phyloP scores from a whole-genome alignment of 345 rosid genomes.

The Populus deltoides region DNA sequence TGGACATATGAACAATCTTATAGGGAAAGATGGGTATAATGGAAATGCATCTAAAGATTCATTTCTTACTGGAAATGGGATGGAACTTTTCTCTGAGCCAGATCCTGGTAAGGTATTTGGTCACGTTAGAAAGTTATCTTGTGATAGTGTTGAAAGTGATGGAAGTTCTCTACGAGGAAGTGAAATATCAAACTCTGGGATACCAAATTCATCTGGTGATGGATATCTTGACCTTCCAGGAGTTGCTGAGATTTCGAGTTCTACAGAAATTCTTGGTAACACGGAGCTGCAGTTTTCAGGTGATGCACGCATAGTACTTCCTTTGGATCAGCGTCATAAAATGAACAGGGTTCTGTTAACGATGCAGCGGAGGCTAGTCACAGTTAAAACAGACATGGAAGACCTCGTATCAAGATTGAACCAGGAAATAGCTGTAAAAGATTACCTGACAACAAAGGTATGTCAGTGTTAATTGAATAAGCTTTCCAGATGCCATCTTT shows the following conservation, averaged over 20 bases:
- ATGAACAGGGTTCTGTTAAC: slow-evolving; percentile 69
- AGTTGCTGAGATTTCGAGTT: slow-evolving; percentile 45
- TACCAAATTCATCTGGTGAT: slow-evolving; percentile 56
- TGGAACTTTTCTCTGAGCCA: slow-evolving; percentile 59
- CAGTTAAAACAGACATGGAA: slow-evolving; percentile 95
- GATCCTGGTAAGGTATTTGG: slow-evolving; percentile 47
- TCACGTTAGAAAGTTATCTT: slow-evolving; percentile 66
- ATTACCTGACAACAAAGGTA: slow-evolving; percentile 87
- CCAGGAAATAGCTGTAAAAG: slow-evolving; percentile 87
- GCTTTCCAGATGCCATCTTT: neutral
- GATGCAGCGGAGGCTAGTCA: slow-evolving; percentile 72
- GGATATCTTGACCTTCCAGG: slow-evolving; percentile 54
- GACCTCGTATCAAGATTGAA: slow-evolving; percentile 86
- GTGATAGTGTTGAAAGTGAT: slow-evolving; percentile 72
- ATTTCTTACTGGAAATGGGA: slow-evolving; percentile 47
- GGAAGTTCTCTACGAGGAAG: slow-evolving; percentile 62
- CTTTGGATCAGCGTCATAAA: slow-evolving; percentile 76
- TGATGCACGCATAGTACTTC: slow-evolving; percentile 67
- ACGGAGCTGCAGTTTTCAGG: slow-evolving; percentile 40
- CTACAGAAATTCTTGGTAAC: slow-evolving; percentile 40
- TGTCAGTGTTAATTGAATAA: neutral
- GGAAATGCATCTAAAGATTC: slow-evolving; percentile 55
- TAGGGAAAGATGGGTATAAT: slow-evolving; percentile 44
- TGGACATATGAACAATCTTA: slow-evolving; percentile 45
- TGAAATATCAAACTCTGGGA: slow-evolving; percentile 59